Conservation (phyloP, 768 basidiomycete species). For the Amanita muscaria region DNA sequence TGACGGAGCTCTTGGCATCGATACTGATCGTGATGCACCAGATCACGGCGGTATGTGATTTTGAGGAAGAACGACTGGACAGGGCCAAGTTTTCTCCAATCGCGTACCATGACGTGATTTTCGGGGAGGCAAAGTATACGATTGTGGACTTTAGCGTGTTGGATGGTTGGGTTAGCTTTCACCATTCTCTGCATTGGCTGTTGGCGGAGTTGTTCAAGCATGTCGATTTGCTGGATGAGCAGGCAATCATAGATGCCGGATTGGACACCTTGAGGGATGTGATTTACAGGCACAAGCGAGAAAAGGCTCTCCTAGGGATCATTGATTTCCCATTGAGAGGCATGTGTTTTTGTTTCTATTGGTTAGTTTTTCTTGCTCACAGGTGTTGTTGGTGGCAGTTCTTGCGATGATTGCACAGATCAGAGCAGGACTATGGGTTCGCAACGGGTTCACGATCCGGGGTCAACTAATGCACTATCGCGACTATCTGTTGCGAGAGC, state of each 20-base stretch:
- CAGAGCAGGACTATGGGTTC: slow-evolving; percentile 91
- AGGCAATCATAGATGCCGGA: slow-evolving; percentile 42
- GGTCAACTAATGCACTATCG: slow-evolving; percentile 94
- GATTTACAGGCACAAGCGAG: slow-evolving; percentile 51
- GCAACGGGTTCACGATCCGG: slow-evolving; percentile 92
- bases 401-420: slow-evolving; percentile 92
- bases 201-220: slow-evolving; percentile 85
- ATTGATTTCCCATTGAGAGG: slow-evolving; percentile 89
- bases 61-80: slow-evolving; percentile 62
- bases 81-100: slow-evolving; percentile 53
- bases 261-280: slow-evolving; percentile 50
- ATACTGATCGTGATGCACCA: slow-evolving; percentile 63
- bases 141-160: slow-evolving; percentile 72
- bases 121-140: slow-evolving; percentile 50
- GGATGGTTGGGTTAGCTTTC: slow-evolving; percentile 83
- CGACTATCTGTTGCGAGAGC: slow-evolving; percentile 90
- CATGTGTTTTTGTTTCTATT: slow-evolving; percentile 24
- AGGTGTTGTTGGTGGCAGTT: slow-evolving; percentile 33
- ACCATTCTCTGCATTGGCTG: slow-evolving; percentile 88
- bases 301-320: slow-evolving; percentile 61
- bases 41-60: slow-evolving; percentile 62
- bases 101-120: slow-evolving; percentile 55
- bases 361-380: not conserved
- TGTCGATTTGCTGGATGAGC: slow-evolving; percentile 54
- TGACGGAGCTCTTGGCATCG: slow-evolving; percentile 53